These are phyloP conservation scores for Fusarium torreyae DNA, from an alignment of 2,329 filamentous ascomycete genomes.

Conservation along the genomic window DNA sequence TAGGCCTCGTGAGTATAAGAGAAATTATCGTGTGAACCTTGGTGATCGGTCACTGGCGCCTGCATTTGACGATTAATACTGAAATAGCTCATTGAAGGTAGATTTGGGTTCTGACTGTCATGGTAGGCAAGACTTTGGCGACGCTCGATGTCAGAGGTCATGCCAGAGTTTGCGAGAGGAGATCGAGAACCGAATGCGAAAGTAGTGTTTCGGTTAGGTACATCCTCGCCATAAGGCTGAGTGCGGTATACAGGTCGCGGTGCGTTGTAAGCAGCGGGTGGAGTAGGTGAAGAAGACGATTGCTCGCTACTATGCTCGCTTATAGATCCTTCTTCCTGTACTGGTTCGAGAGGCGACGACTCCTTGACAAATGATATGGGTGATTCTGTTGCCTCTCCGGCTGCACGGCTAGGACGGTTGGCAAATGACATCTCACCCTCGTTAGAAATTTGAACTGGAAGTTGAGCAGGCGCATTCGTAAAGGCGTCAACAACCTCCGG, in stretches of 20 bases:
- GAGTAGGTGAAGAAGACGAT: slow-evolving; percentile 33
- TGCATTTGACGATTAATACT: slow-evolving; percentile 45
- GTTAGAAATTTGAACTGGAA: slow-evolving; percentile 27
- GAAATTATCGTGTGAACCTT: slow-evolving; percentile 32
- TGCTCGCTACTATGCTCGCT: slow-evolving; percentile 30
- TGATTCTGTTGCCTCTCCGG: slow-evolving; percentile 42
- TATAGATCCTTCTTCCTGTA: slow-evolving; percentile 43
- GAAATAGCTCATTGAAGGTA: slow-evolving; percentile 30
- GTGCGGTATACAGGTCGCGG: slow-evolving; percentile 21
- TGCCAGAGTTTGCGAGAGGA: slow-evolving; percentile 23
- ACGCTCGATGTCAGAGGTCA: slow-evolving; percentile 28
- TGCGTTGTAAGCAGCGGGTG: slow-evolving; percentile 30
- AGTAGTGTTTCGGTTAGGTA: slow-evolving; percentile 1
- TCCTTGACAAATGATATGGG: slow-evolving; percentile 45
- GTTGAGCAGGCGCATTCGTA: slow-evolving; percentile 38
- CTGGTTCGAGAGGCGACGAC: slow-evolving; percentile 46
- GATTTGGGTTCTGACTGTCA: slow-evolving; percentile 46
- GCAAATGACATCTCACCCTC: slow-evolving; percentile 30
- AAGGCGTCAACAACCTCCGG: slow-evolving; percentile 65
- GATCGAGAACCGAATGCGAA: slow-evolving; percentile 24
- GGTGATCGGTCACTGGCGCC: slow-evolving; percentile 39
- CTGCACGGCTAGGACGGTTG: slow-evolving; percentile 15
- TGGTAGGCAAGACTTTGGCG: slow-evolving; percentile 39
- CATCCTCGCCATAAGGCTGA: slow-evolving; percentile 31
- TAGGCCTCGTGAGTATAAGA: slow-evolving; percentile 6